phyloP scores from a whole-genome alignment of 78 protist species.

The Dictyostelium citrinum region DNA sequence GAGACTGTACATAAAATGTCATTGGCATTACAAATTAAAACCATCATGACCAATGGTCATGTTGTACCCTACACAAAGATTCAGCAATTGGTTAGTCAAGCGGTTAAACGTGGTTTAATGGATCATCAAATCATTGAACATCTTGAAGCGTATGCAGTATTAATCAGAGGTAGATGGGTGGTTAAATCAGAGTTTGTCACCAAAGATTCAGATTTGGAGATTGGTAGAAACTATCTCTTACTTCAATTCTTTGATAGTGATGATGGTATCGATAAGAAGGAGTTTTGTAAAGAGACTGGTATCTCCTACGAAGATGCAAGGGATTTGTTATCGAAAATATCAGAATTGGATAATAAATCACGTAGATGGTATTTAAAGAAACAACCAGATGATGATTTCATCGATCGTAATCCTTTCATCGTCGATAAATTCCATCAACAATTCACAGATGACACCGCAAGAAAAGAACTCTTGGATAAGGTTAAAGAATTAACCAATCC shows the following conservation, averaged over 20 bases:
- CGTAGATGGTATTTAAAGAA: constrained; percentile 47
- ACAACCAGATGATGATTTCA: constrained; percentile 50
- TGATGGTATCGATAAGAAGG: neutral
- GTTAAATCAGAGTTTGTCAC: neutral
- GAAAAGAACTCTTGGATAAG: neutral
- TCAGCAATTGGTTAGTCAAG: neutral
- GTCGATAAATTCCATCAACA: neutral
- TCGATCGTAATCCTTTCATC: neutral
- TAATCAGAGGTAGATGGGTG: constrained; percentile 62
- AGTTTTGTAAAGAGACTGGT: neutral
- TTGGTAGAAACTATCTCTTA: constrained; percentile 31
- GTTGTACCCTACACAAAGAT: constrained; percentile 28
- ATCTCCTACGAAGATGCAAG: neutral
- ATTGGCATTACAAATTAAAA: constrained; percentile 20
- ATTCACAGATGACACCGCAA: neutral
- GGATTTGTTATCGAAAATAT: constrained; percentile 5
- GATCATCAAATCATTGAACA: constrained; percentile 16
- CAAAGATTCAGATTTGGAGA: neutral
- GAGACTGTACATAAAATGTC: constrained; percentile 38
- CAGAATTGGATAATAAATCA: neutral
- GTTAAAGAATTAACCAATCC: constrained; percentile 17
- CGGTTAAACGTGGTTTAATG: neutral
- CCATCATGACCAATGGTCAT: constrained; percentile 35
- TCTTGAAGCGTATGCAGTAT: neutral
- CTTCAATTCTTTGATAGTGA: constrained; percentile 7